Percentiles rank a stretch among this genome's conserved stretches.
phyloP scores from a whole-genome alignment of 192 early-diverging fungal genomes.

The Dispira simplex region DNA sequence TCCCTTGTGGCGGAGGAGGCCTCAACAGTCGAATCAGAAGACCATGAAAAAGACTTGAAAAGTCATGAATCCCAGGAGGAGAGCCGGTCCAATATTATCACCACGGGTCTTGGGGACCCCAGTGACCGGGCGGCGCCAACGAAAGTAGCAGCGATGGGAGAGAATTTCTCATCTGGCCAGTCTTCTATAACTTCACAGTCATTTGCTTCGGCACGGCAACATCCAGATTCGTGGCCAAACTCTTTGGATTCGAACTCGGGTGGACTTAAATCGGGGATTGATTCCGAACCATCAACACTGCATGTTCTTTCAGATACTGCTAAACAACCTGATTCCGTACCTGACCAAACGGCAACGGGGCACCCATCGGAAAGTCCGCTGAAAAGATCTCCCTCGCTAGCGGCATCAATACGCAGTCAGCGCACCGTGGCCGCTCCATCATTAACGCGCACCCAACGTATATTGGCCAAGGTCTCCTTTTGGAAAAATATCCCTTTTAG shows the following conservation, averaged over 20 bases:
- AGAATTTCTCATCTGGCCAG: neutral
- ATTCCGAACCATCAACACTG: no score
- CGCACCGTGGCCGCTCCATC: neutral
- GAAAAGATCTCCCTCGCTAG: no score
- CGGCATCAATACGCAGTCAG: no score
- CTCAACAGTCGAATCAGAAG: no score
- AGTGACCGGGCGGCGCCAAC: constrained; percentile 1
- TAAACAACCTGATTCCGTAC: neutral
- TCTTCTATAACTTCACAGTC: neutral
- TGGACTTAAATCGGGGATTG: no score
- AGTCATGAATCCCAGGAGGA: constrained; percentile 11
- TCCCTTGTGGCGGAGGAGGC: constrained; percentile 9
- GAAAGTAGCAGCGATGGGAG: constrained; percentile 13
- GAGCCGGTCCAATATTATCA: constrained; percentile 22
- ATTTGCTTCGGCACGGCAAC: neutral
- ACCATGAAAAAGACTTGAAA: no score
- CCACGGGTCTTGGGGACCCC: neutral
- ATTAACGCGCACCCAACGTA: neutral
- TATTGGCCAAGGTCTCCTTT: neutral
- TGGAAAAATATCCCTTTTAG: constrained; percentile 16
- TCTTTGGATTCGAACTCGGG: no score
- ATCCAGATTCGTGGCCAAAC: no score
- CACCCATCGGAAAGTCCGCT: neutral
- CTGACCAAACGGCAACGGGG: neutral
- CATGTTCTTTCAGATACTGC: neutral